These are phyloP conservation scores for Komagataella phaffii DNA, from an alignment of 805 yeast genomes.

Conservation along the genomic window DNA sequence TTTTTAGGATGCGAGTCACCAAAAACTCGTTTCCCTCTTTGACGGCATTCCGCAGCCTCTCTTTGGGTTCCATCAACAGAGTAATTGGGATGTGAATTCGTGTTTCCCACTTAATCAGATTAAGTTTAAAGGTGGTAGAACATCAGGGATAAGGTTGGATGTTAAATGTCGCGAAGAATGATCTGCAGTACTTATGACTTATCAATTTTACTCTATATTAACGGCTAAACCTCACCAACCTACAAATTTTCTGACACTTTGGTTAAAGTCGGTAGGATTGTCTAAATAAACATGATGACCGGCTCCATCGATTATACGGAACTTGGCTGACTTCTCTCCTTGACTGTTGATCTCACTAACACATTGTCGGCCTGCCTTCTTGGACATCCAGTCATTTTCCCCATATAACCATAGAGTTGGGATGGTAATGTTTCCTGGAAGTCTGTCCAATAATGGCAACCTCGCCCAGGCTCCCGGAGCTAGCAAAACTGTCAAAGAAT, in stretches of 20 bases:
- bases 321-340: slow-evolving; percentile 13
- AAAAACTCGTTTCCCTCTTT: slow-evolving; percentile 47
- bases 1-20: slow-evolving; percentile 48
- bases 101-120: background rate
- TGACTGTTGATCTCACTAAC: slow-evolving; percentile 19
- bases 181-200: background rate
- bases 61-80: slow-evolving; percentile 38
- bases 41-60: slow-evolving; percentile 58
- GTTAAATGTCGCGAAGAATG: background rate
- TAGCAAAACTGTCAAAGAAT: slow-evolving; percentile 43
- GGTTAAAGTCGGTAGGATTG: slow-evolving; percentile 23
- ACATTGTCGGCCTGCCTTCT: slow-evolving; percentile 38
- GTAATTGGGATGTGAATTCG: background rate
- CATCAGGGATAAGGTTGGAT: background rate
- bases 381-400: slow-evolving; percentile 62
- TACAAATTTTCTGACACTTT: slow-evolving; percentile 13
- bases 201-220: background rate
- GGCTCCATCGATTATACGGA: slow-evolving; percentile 24
- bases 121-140: background rate
- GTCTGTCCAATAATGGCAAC: slow-evolving; percentile 41
- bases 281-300: slow-evolving; percentile 47
- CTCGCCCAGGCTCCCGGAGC: slow-evolving; percentile 47
- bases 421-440: slow-evolving; percentile 22
- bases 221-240: slow-evolving; percentile 4
- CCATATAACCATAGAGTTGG: slow-evolving; percentile 54